Evolutionary conservation across 306 rosid genomes (phyloP).

Genomic region (Vigna reflexopilosa): DNA sequence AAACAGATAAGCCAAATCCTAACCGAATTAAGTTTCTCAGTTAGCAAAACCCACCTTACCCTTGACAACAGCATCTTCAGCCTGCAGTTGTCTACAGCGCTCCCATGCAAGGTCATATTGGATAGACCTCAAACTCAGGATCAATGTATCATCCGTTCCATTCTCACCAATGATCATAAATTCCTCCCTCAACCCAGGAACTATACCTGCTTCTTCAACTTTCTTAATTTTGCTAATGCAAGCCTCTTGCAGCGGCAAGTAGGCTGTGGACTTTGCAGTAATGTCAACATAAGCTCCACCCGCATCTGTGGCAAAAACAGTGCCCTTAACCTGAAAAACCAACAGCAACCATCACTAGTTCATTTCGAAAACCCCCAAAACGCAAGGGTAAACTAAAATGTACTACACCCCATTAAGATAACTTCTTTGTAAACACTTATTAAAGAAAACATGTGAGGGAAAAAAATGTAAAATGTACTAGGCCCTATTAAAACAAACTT

Average conservation of each 20-base stretch:
- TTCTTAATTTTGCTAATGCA: constrained; percentile 69
- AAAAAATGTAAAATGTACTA: background rate
- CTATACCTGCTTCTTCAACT: constrained; percentile 83
- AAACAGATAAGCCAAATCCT: constrained; percentile 30
- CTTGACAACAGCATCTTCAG: constrained; percentile 96
- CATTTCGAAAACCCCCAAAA: background rate
- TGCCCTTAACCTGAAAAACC: constrained; percentile 78
- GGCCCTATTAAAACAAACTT: background rate
- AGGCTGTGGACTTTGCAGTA: constrained; percentile 85
- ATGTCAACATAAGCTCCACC: constrained; percentile 89
- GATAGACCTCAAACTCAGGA: constrained; percentile 75
- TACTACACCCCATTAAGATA: background rate
- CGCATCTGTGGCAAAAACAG: constrained; percentile 68
- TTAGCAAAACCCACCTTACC: constrained; percentile 81
- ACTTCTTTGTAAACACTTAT: background rate
- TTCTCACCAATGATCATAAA: constrained; percentile 86
- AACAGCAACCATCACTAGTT: constrained; percentile 30
- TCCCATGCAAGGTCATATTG: constrained; percentile 95
- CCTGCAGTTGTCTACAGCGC: constrained; percentile 92
- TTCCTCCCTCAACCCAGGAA: constrained; percentile 78
- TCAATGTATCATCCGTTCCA: constrained; percentile 77
- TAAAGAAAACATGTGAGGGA: background rate
- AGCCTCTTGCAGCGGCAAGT: constrained; percentile 85
- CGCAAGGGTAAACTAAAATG: background rate
- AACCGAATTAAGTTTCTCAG: constrained; percentile 19